Conservation (phyloP, 768 basidiomycete species). For the Amanita rubescens region DNA sequence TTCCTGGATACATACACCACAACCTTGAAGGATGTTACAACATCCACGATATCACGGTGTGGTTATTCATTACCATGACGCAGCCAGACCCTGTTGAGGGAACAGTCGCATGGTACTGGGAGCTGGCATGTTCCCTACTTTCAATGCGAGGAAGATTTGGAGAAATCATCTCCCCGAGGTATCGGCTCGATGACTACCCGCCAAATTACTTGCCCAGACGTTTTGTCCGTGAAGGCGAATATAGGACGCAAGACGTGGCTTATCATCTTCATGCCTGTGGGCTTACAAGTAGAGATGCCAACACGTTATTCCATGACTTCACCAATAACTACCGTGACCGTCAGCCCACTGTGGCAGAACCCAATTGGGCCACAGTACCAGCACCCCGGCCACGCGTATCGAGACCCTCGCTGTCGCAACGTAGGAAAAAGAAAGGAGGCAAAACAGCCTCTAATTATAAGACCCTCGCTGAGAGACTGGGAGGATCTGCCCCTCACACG, state of each 20-base stretch:
- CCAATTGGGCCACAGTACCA: background rate
- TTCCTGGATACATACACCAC: background rate
- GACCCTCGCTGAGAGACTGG: too few relatives aligned
- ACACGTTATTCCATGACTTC: background rate
- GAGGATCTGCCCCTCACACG: too few relatives aligned
- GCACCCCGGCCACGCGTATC: background rate
- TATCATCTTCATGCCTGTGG: background rate
- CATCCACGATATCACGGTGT: background rate
- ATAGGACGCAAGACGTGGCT: background rate
- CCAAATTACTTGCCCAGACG: background rate
- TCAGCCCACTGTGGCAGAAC: background rate
- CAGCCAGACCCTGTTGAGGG: background rate
- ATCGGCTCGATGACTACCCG: background rate
- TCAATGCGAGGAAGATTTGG: background rate
- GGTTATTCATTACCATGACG: background rate
- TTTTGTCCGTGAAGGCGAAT: background rate
- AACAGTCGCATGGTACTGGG: background rate
- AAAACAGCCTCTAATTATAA: too few relatives aligned
- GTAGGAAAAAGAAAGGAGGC: background rate
- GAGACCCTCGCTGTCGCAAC: background rate
- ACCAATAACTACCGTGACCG: background rate
- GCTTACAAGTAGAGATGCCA: background rate
- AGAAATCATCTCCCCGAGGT: background rate
- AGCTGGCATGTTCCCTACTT: background rate
- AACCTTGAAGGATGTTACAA: background rate